Evolutionary conservation across 2,329 filamentous ascomycete genomes (phyloP).

Genomic region (Penicillium sp.): DNA sequence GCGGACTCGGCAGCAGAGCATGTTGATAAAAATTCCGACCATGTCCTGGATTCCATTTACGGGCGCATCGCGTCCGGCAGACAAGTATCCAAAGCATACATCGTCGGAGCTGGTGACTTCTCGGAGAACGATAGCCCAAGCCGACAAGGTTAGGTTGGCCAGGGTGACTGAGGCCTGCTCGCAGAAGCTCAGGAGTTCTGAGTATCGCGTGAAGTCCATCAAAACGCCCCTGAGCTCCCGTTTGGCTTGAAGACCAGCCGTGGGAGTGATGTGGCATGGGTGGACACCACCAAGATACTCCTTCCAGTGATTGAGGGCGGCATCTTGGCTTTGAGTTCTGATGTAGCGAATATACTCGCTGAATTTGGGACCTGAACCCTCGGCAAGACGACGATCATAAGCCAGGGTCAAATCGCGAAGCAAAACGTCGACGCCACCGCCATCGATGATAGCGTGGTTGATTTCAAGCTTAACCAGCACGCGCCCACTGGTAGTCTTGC

Average conservation of each 20-base stretch:
- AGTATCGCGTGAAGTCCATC: constrained; percentile 37
- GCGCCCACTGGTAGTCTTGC: constrained; percentile 34
- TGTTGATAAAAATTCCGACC: constrained; percentile 58
- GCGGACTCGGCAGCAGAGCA: constrained; percentile 56
- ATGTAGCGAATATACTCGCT: constrained; percentile 45
- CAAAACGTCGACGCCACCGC: constrained; percentile 39
- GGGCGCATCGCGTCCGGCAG: constrained; percentile 50
- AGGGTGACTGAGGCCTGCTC: constrained; percentile 38
- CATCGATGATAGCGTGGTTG: constrained; percentile 45
- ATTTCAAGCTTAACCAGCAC: constrained; percentile 44
- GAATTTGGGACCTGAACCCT: constrained; percentile 37
- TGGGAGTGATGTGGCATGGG: constrained; percentile 37
- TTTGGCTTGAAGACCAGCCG: constrained; percentile 11
- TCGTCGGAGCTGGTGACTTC: constrained; percentile 40
- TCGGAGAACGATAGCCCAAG: constrained; percentile 46
- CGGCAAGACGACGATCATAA: constrained; percentile 36
- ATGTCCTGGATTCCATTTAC: constrained; percentile 51
- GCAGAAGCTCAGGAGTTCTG: constrained; percentile 39
- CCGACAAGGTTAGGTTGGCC: constrained; percentile 43
- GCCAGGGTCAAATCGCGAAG: constrained; percentile 38
- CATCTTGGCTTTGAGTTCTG: constrained; percentile 30
- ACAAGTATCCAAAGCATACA: constrained; percentile 48
- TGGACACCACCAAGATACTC: constrained; percentile 38
- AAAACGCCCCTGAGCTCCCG: constrained; percentile 32
- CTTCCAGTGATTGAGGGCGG: constrained; percentile 42